phyloP scores from a whole-genome alignment of 306 rosid genomes.

The Cicer chorassanicum region DNA sequence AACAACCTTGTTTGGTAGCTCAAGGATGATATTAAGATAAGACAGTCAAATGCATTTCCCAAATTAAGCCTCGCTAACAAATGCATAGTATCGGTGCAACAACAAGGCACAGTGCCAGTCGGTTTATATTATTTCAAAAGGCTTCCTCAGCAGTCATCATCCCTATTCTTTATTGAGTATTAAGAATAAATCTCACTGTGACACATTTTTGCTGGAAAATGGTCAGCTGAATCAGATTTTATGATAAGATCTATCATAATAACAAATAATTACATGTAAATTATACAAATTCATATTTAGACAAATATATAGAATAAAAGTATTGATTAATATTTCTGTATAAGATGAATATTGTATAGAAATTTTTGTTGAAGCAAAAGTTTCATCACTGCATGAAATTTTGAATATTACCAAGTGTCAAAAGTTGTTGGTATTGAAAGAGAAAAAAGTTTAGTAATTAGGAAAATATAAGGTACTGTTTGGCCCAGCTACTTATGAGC shows the following conservation, averaged over 20 bases:
- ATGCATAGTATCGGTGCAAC: not conserved
- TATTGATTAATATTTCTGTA: not conserved
- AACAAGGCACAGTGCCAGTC: not conserved
- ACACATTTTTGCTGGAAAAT: conserved; percentile 6
- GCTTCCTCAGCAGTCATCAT: not conserved
- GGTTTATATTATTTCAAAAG: not conserved
- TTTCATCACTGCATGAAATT: not conserved
- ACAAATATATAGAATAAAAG: not conserved
- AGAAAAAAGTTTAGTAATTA: too few species aligned
- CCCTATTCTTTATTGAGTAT: not conserved
- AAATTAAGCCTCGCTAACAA: not conserved
- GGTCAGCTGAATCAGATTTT: conserved; percentile 6
- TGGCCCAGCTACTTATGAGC: too few species aligned
- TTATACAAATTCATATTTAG: not conserved
- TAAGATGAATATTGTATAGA: not conserved
- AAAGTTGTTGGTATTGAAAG: too few species aligned
- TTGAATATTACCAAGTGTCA: not conserved
- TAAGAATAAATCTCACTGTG: conserved; percentile 22
- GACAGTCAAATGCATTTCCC: not conserved
- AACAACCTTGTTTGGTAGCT: not conserved
- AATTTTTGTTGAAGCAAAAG: not conserved
- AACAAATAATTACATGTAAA: conserved; percentile 2
- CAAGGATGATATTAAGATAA: conserved; percentile 14
- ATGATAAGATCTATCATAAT: conserved; percentile 5
- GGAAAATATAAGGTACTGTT: too few species aligned